These are phyloP conservation scores for Ottelia alismoides DNA, from an alignment of 106 monocot genomes.

Conservation along the genomic window DNA sequence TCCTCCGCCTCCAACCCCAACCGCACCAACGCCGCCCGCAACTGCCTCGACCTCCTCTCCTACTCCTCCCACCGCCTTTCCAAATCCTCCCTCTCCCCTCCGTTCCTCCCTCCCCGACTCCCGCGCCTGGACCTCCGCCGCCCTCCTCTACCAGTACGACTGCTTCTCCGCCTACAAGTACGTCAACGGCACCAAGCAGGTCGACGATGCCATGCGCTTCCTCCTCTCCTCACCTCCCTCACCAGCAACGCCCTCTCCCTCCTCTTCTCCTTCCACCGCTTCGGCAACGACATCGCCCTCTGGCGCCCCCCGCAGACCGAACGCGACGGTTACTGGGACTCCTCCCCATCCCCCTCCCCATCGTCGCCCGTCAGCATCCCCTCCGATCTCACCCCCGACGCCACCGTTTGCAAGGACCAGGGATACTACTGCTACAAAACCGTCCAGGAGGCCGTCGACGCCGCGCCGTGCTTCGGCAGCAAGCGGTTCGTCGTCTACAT, in stretches of 20 bases:
- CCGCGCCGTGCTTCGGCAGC: constrained; percentile 31
- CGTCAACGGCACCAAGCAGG: constrained; percentile 41
- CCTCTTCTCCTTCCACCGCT: constrained; percentile 48
- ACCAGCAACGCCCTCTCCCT: constrained; percentile 65
- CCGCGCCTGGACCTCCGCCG: constrained; percentile 39
- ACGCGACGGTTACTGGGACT: constrained; percentile 68
- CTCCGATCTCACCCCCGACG: constrained; percentile 6
- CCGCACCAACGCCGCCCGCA: constrained; percentile 52
- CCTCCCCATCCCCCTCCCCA: neutral
- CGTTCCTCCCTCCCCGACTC: neutral
- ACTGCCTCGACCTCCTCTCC: constrained; percentile 46
- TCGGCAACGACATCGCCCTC: constrained; percentile 32
- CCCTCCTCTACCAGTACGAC: constrained; percentile 62
- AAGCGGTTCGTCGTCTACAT: constrained; percentile 45
- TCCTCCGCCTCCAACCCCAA: constrained; percentile 35
- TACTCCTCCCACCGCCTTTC: constrained; percentile 33
- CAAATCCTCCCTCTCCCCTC: neutral
- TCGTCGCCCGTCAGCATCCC: constrained; percentile 3
- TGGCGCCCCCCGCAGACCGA: constrained; percentile 79
- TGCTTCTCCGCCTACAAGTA: constrained; percentile 66
- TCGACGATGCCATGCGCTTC: constrained; percentile 40
- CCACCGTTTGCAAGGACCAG: constrained; percentile 30
- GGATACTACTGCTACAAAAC: constrained; percentile 22
- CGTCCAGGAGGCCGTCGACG: constrained; percentile 62
- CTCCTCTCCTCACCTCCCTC: constrained; percentile 23